Evolutionary conservation across 257 asterid genomes (phyloP).

Genomic region (Scutellaria barbata): DNA sequence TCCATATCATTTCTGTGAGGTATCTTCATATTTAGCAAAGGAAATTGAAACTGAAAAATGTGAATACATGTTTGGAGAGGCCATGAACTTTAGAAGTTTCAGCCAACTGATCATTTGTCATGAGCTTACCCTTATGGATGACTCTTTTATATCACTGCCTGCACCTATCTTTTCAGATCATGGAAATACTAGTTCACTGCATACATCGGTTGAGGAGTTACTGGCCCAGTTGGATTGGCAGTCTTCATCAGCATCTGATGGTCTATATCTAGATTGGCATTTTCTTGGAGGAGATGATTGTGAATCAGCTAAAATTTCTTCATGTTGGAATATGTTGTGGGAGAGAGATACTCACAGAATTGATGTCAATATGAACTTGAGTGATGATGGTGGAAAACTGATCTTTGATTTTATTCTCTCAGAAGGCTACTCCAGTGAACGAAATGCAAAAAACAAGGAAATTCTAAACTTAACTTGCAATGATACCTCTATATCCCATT

Average conservation of each 20-base stretch:
- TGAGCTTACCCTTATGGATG: slow-evolving; percentile 82
- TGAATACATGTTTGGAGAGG: slow-evolving; percentile 66
- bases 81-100: slow-evolving; percentile 65
- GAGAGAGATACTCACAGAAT: slow-evolving; percentile 56
- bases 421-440: slow-evolving; percentile 46
- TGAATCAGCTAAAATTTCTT: slow-evolving; percentile 45
- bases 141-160: slow-evolving; percentile 79
- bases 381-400: slow-evolving; percentile 52
- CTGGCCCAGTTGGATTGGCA: slow-evolving; percentile 61
- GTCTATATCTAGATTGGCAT: slow-evolving; percentile 90
- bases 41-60: slow-evolving; percentile 55
- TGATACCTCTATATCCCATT: slow-evolving; percentile 37
- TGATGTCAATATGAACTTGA: slow-evolving; percentile 45
- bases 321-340: slow-evolving; percentile 51
- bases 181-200: slow-evolving; percentile 49
- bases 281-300: slow-evolving; percentile 64
- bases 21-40: slow-evolving; percentile 50
- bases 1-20: slow-evolving; percentile 49
- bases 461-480: slow-evolving; percentile 43
- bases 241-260: slow-evolving; percentile 71
- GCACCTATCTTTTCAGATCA: slow-evolving; percentile 66
- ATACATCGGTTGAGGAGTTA: slow-evolving; percentile 52
- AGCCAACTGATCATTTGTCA: slow-evolving; percentile 68
- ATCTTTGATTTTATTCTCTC: slow-evolving; percentile 65
- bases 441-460: slow-evolving; percentile 53